Evolutionary conservation across 352 stramenopile species (phyloP).

Genomic region (Phytophthora aleatoria): DNA sequence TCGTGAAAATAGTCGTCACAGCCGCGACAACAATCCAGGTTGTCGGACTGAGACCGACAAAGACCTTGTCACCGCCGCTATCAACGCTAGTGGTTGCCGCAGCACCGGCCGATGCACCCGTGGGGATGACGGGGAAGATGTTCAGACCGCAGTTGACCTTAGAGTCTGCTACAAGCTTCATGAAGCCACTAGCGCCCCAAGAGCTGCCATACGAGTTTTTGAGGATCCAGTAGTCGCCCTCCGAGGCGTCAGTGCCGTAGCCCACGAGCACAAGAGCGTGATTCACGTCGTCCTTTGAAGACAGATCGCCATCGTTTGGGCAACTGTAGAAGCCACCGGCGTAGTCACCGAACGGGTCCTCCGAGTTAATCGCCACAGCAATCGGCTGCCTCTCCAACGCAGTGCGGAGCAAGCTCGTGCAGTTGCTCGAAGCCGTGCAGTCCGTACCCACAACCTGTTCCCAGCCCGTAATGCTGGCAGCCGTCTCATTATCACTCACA

Average conservation of each 20-base stretch:
- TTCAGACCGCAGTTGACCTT: conserved; percentile 83
- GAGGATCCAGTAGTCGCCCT: conserved; percentile 81
- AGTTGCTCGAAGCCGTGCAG: conserved; percentile 56
- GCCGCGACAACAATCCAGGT: conserved; percentile 68
- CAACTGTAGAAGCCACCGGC: conserved; percentile 71
- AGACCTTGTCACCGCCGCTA: conserved; percentile 63
- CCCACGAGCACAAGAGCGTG: conserved; percentile 78
- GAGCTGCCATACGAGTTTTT: conserved; percentile 83
- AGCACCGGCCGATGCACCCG: conserved; percentile 52
- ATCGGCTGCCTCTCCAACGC: conserved; percentile 71
- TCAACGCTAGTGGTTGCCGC: conserved; percentile 52
- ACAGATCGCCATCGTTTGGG: conserved; percentile 61
- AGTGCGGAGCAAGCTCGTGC: conserved; percentile 53
- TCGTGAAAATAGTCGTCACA: conserved; percentile 51
- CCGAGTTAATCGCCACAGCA: conserved; percentile 78
- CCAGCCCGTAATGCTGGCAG: conserved; percentile 75
- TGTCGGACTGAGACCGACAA: conserved; percentile 55
- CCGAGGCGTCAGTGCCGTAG: conserved; percentile 61
- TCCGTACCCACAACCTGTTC: conserved; percentile 65
- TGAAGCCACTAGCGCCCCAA: conserved; percentile 71
- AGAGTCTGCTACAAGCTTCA: conserved; percentile 66
- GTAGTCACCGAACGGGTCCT: conserved; percentile 76
- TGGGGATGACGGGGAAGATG: conserved; percentile 76
- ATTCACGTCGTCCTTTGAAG: conserved; percentile 76
- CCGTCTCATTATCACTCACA: conserved; percentile 53